These are phyloP conservation scores for Metschnikowia continentalis DNA, from an alignment of 805 yeast genomes.

Conservation along the genomic window DNA sequence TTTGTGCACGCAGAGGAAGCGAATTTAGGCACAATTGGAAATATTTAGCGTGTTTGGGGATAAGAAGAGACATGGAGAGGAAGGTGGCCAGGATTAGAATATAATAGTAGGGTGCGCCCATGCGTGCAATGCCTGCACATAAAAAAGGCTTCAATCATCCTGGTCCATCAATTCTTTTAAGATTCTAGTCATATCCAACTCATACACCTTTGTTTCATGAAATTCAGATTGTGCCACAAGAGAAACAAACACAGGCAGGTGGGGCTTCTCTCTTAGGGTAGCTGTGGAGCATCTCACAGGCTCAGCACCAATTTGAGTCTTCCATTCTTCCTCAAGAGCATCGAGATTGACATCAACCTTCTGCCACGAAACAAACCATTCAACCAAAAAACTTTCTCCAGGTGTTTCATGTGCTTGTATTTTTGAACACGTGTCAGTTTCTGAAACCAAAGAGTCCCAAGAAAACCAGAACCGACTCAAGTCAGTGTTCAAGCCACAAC, in stretches of 20 bases:
- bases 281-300: not conserved
- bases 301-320: not conserved
- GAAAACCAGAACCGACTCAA: slow-evolving; percentile 12
- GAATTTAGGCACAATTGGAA: slow-evolving; percentile 48
- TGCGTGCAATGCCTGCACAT: not conserved
- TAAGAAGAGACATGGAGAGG: slow-evolving; percentile 12
- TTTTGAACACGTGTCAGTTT: not conserved
- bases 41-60: slow-evolving; percentile 40
- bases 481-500: slow-evolving; percentile 45
- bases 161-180: slow-evolving; percentile 3
- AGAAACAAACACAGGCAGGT: not conserved
- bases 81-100: not conserved
- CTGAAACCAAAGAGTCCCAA: not conserved
- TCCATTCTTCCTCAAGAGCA: not conserved
- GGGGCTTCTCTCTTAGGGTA: not conserved
- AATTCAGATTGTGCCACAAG: slow-evolving; percentile 6
- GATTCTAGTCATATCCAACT: slow-evolving; percentile 5
- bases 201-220: not conserved
- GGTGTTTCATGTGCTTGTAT: not conserved
- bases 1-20: slow-evolving; percentile 53
- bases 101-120: not conserved
- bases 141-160: not conserved
- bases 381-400: not conserved
- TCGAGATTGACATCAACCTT: not conserved
- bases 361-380: not conserved